Percentiles rank a stretch among this genome's conserved stretches.
Evolutionary conservation across 1,139 yeast genomes (phyloP).

Genomic region (Diutina scorzettiae): DNA sequence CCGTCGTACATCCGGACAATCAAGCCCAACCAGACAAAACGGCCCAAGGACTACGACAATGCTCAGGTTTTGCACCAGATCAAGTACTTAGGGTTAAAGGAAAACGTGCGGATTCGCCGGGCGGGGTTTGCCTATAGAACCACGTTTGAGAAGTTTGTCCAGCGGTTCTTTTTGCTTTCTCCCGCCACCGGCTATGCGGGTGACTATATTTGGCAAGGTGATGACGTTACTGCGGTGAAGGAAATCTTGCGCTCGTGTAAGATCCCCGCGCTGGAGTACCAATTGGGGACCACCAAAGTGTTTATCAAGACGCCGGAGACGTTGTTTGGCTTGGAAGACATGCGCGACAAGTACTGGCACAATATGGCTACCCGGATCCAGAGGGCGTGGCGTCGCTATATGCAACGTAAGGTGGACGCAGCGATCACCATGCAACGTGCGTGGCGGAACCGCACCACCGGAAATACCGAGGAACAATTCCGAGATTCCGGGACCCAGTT

Average conservation of each 20-base stretch:
- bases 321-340: constrained; percentile 84
- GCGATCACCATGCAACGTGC: constrained; percentile 77
- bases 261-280: constrained; percentile 74
- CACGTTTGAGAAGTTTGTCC: constrained; percentile 94
- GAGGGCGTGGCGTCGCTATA: constrained; percentile 87
- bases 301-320: constrained; percentile 97
- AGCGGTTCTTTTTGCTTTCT: constrained; percentile 81
- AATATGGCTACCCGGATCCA: constrained; percentile 97
- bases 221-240: constrained; percentile 65
- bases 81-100: constrained; percentile 91
- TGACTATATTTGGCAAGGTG: constrained; percentile 92
- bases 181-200: constrained; percentile 95
- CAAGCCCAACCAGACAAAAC: constrained; percentile 90
- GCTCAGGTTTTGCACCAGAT: constrained; percentile 91
- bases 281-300: constrained; percentile 88
- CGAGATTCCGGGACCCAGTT: constrained; percentile 74
- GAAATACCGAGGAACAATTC: constrained; percentile 69
- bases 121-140: constrained; percentile 99
- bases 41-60: constrained; percentile 82
- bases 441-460: constrained; percentile 72
- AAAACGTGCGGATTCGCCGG: constrained; percentile 93
- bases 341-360: constrained; percentile 97
- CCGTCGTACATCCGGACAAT: constrained; percentile 97
- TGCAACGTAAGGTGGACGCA: constrained; percentile 74
- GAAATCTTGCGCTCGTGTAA: constrained; percentile 72